These are phyloP conservation scores for Pholiota molesta DNA, from an alignment of 768 basidiomycete species.

Conservation along the genomic window DNA sequence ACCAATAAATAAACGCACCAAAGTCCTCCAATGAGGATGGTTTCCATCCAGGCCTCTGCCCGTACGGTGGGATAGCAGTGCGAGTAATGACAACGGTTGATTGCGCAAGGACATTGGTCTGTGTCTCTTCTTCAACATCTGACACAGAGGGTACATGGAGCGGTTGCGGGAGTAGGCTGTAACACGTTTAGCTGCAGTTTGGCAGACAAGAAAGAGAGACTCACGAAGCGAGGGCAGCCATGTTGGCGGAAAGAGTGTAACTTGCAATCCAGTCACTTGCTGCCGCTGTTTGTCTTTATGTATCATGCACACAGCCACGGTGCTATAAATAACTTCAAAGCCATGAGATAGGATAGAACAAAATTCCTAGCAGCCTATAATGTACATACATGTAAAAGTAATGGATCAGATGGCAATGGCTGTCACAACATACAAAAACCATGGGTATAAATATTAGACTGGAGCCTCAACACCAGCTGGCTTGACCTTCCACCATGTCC, in stretches of 20 bases:
- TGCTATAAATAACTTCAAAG: background rate
- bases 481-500: slow-evolving; percentile 57
- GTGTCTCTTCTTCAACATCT: slow-evolving; percentile 66
- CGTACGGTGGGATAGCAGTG: slow-evolving; percentile 76
- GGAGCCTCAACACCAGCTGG: slow-evolving; percentile 7
- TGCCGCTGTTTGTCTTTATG: slow-evolving; percentile 26
- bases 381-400: too few species aligned
- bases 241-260: slow-evolving; percentile 15
- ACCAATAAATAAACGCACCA: slow-evolving; percentile 47
- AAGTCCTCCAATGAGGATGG: slow-evolving; percentile 84
- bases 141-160: slow-evolving; percentile 50
- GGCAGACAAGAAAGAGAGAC: slow-evolving; percentile 30
- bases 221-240: slow-evolving; percentile 76
- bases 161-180: slow-evolving; percentile 73
- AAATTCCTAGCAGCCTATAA: too few species aligned
- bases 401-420: too few species aligned
- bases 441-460: background rate
- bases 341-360: too few species aligned
- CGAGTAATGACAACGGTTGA: slow-evolving; percentile 48
- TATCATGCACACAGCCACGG: background rate
- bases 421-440: too few species aligned
- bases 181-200: slow-evolving; percentile 12
- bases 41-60: slow-evolving; percentile 84
- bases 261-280: background rate
- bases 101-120: slow-evolving; percentile 36